Evolutionary conservation across 306 rosid genomes (phyloP), one percentile per base, ranked within the genome.

Genomic region (Ziziphus jujuba): DNA sequence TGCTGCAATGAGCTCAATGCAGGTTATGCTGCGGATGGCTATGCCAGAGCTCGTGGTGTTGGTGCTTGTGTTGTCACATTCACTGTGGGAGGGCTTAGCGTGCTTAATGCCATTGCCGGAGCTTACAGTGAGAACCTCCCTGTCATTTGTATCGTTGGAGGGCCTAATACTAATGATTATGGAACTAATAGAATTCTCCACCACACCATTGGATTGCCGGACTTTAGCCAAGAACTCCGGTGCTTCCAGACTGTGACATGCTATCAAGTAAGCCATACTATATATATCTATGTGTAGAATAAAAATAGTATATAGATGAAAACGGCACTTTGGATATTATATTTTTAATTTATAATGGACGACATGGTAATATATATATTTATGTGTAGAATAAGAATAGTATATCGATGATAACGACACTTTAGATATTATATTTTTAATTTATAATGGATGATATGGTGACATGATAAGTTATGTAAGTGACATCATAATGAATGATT

Each of bases 1-100:
- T 83, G 82, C 56, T 79, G 84, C 71, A 79, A 83, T n/a, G 87
- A 79, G 67, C 87, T 83, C 70, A 83, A 79, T 33, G 84, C 87
- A 1, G 82, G 84, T 10, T 79, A 83, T n/a, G 87, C 84, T 0
- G 82, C 80, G 0, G 81, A 83, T 22, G 87, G 84, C 1, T 83
- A 76, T 3, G 82, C 84, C 15, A 35, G 80, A 65, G 6, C 59
- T 6, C 80, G 78, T 5, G 84, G 82, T 7, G 78, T 79, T 0
- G 84, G 87, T 6, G 84, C 78, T 8, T 83, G 82, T 57, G 80
- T 79, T 28, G 82, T 79, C 47, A 83, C 84, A 0, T 83, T 79
- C 6, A 83, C 84, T 0, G 87, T 82, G 21, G 84, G 87, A 50
- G 87, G 87, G 48, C 82, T 82, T 21, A 82, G 84, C 14, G 67